Evolutionary conservation across 495 filamentous ascomycete species (phyloP).

Genomic region (Neurospora tetraspora): DNA sequence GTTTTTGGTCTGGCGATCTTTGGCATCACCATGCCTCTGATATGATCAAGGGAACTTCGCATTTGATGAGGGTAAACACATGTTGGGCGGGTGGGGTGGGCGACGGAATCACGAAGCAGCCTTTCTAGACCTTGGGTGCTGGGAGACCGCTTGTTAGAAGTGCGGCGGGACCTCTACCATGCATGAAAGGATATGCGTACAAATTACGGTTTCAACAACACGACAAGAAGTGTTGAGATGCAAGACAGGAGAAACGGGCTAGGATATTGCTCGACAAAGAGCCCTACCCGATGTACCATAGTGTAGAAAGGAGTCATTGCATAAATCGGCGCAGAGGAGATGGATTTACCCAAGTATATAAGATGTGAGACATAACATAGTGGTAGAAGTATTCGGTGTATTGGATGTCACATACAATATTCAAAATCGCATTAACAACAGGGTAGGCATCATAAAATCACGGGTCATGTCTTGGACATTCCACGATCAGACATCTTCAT

Average conservation of each 20-base stretch:
- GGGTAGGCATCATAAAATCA: too few relatives aligned
- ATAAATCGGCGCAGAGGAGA: conserved; percentile 10
- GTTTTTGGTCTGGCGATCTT: background rate
- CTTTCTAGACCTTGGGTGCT: background rate
- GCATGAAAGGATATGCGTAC: background rate
- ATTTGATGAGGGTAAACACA: background rate
- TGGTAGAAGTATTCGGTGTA: background rate
- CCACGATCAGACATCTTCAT: background rate
- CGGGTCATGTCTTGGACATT: background rate
- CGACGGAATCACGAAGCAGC: background rate
- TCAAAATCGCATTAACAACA: too few relatives aligned
- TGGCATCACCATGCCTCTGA: background rate
- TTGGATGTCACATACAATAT: background rate
- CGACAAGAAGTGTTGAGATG: background rate
- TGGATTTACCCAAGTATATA: background rate
- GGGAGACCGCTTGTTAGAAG: background rate
- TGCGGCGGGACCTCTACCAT: background rate
- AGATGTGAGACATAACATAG: background rate
- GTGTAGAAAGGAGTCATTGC: conserved; percentile 13
- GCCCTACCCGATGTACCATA: conserved; percentile 13
- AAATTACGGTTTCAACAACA: background rate
- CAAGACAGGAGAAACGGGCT: background rate
- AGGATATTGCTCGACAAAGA: background rate
- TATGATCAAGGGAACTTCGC: background rate
- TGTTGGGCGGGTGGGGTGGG: background rate